phyloP scores from a whole-genome alignment of 2,329 filamentous ascomycete genomes.

The Aspergillus sp. region DNA sequence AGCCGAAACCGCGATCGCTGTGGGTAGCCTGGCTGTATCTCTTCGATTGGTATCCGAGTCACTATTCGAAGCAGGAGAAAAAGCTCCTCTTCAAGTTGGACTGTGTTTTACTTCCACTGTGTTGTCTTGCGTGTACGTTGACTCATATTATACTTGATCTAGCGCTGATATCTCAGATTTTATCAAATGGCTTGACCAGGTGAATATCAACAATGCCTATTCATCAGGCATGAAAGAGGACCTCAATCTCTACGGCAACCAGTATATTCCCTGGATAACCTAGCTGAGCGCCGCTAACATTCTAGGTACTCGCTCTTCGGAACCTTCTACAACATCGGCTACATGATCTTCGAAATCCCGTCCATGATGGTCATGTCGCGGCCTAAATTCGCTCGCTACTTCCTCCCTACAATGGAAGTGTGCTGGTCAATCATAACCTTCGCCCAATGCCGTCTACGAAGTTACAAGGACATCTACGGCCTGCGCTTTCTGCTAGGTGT shows the following conservation, averaged over 20 bases:
- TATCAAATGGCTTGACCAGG: slow-evolving; percentile 48
- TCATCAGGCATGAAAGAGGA: slow-evolving; percentile 33
- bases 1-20: slow-evolving; percentile 12
- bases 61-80: slow-evolving; percentile 13
- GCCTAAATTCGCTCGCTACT: slow-evolving; percentile 18
- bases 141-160: not conserved
- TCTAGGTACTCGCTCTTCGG: slow-evolving; percentile 14
- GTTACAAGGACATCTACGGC: slow-evolving; percentile 28
- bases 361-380: slow-evolving; percentile 21
- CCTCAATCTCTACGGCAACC: slow-evolving; percentile 25
- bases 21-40: slow-evolving; percentile 17
- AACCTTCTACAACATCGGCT: slow-evolving; percentile 22
- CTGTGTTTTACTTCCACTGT: slow-evolving; percentile 13
- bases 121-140: slow-evolving; percentile 14
- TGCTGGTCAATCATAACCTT: slow-evolving; percentile 29
- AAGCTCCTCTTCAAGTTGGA: slow-evolving; percentile 16
- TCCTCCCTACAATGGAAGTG: slow-evolving; percentile 25
- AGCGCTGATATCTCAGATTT: slow-evolving; percentile 35
- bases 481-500: slow-evolving; percentile 37
- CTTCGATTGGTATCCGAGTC: slow-evolving; percentile 17
- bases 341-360: slow-evolving; percentile 20
- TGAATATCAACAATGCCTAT: slow-evolving; percentile 50
- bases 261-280: not conserved
- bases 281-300: too few species aligned
- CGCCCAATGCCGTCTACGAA: slow-evolving; percentile 23